Percentiles rank a stretch among this genome's conserved stretches.
phyloP scores from a whole-genome alignment of 148 eudicot genomes.

The Talinum fruticosum region DNA sequence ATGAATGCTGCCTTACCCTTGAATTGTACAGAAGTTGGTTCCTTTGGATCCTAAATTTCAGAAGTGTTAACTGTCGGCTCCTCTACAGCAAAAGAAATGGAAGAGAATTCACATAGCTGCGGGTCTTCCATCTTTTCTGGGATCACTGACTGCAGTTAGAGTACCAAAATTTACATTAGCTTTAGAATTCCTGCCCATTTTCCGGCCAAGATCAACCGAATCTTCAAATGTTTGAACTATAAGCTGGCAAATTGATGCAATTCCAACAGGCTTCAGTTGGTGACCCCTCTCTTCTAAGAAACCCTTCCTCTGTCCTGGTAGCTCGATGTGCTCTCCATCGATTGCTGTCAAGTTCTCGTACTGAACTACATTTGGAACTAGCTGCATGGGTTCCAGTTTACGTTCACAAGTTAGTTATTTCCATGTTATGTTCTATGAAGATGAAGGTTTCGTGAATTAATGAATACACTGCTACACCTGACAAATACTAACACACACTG shows the following conservation, averaged over 20 bases:
- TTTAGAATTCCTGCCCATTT: slow-evolving; percentile 21
- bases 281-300: slow-evolving; percentile 81
- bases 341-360: slow-evolving; percentile 87
- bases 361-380: slow-evolving; percentile 57
- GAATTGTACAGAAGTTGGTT: not conserved
- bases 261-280: slow-evolving; percentile 37
- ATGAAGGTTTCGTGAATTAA: too few species aligned
- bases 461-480: too few species aligned
- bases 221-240: slow-evolving; percentile 56
- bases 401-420: not conserved
- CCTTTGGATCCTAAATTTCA: not conserved
- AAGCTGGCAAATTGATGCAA: slow-evolving; percentile 71
- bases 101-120: slow-evolving; percentile 51
- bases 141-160: slow-evolving; percentile 80
- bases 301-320: slow-evolving; percentile 36
- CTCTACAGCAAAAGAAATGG: not conserved
- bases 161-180: slow-evolving; percentile 40
- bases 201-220: slow-evolving; percentile 30
- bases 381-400: slow-evolving; percentile 44
- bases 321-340: slow-evolving; percentile 82
- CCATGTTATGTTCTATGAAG: too few species aligned
- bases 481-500: too few species aligned
- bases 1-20: not conserved
- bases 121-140: slow-evolving; percentile 75
- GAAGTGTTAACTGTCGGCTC: not conserved